Conservation (phyloP, 2,329 filamentous ascomycete genomes). For the Davidsoniella virescens region DNA sequence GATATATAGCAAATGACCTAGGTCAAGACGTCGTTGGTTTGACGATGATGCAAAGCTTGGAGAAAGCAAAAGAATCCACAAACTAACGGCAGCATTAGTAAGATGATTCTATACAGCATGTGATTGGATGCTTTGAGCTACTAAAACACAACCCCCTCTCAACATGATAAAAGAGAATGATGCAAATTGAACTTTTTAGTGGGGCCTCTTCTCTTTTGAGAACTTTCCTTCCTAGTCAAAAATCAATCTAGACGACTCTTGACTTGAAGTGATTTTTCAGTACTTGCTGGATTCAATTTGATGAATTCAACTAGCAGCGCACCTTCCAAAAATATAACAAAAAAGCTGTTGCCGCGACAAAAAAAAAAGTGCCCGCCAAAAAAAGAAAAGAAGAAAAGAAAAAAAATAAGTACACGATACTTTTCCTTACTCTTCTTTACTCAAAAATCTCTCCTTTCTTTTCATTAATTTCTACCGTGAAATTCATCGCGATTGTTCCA, state of each 20-base stretch:
- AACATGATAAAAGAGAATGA: not conserved
- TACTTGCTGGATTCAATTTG: not conserved
- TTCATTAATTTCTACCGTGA: not conserved
- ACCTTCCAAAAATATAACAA: too few species aligned
- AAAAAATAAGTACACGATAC: too few species aligned
- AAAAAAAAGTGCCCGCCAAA: too few species aligned
- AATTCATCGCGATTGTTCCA: not conserved
- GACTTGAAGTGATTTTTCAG: not conserved
- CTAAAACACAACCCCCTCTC: too few species aligned
- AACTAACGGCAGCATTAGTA: conserved; percentile 1
- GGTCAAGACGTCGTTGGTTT: not conserved
- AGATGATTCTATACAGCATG: not conserved
- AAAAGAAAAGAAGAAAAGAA: too few species aligned
- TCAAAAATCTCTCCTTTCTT: not conserved
- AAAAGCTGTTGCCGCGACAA: too few species aligned
- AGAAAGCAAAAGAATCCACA: too few species aligned
- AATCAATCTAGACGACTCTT: too few species aligned
- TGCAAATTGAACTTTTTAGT: conserved; percentile 5
- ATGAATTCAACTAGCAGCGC: not conserved
- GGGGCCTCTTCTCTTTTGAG: not conserved
- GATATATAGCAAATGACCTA: not conserved
- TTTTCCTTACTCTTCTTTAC: not conserved
- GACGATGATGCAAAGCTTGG: not conserved
- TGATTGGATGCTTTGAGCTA: conserved; percentile 1
- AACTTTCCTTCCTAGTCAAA: too few species aligned